Conservation (phyloP, 139 green algal genomes). For the Parachlorella kessleri region DNA sequence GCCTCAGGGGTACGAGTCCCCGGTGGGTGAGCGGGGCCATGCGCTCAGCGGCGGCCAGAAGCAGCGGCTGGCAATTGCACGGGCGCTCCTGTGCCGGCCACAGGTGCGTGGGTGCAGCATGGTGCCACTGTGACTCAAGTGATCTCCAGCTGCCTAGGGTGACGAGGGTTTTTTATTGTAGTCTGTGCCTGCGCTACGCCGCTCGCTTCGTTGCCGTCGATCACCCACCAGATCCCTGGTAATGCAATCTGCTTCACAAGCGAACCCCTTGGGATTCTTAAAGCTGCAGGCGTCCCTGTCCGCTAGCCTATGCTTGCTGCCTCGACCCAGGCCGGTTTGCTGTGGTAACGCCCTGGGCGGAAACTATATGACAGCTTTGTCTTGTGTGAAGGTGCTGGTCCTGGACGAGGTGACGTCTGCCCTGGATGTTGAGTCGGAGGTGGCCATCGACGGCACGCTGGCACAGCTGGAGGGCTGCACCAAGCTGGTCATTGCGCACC, state of each 20-base stretch:
- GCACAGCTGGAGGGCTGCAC: constrained; percentile 60
- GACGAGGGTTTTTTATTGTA: not conserved
- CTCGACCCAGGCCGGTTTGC: too few species aligned
- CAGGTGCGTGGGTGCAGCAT: constrained; percentile 40
- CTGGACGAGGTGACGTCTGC: constrained; percentile 75
- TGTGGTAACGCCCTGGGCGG: too few species aligned
- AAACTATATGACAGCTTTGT: too few species aligned
- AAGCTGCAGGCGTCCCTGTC: too few species aligned
- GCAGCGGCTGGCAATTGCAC: constrained; percentile 79
- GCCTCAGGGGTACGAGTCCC: constrained; percentile 66
- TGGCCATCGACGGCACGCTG: constrained; percentile 51
- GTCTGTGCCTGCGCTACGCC: not conserved
- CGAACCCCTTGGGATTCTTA: too few species aligned
- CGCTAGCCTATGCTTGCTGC: too few species aligned
- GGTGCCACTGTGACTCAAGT: too few species aligned
- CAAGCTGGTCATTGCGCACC: constrained; percentile 90
- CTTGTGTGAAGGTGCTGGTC: constrained; percentile 64
- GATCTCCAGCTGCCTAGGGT: too few species aligned
- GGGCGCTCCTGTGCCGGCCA: constrained; percentile 81
- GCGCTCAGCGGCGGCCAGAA: constrained; percentile 71
- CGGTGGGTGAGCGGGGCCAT: constrained; percentile 55
- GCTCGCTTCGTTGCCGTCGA: too few species aligned
- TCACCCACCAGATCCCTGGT: too few species aligned
- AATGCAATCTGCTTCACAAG: too few species aligned
- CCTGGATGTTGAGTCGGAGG: constrained; percentile 76